Evolutionary conservation across 2,329 filamentous ascomycete species (phyloP).

Genomic region (Annulohypoxylon truncatum): DNA sequence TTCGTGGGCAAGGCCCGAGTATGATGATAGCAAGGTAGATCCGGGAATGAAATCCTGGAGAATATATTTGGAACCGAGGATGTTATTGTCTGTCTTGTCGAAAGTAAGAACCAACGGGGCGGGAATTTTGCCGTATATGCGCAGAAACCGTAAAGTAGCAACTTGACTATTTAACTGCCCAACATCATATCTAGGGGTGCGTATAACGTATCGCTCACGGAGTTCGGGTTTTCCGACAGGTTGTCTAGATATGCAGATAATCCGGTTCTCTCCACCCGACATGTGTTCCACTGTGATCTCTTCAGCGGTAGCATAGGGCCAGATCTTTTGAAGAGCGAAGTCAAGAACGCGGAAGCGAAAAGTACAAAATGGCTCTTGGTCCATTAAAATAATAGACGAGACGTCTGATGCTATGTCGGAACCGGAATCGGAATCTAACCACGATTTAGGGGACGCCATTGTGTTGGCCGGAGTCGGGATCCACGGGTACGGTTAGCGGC

Average conservation of each 20-base stretch:
- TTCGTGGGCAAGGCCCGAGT: conserved; percentile 8
- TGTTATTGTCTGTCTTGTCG: background rate
- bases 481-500: background rate
- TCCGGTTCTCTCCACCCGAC: background rate
- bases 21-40: background rate
- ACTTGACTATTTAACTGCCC: background rate
- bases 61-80: background rate
- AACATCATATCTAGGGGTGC: background rate
- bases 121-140: background rate
- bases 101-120: background rate
- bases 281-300: background rate
- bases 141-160: background rate
- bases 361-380: background rate
- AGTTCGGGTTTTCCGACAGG: background rate
- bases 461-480: background rate
- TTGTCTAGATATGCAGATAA: background rate
- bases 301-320: background rate
- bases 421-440: background rate
- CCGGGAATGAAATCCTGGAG: conserved; percentile 12
- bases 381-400: background rate
- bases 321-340: background rate
- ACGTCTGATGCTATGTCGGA: background rate
- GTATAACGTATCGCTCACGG: background rate
- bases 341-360: background rate
- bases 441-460: background rate